These are phyloP conservation scores for Saprolegnia diclina DNA, from an alignment of 352 stramenopile genomes.

Conservation along the genomic window DNA sequence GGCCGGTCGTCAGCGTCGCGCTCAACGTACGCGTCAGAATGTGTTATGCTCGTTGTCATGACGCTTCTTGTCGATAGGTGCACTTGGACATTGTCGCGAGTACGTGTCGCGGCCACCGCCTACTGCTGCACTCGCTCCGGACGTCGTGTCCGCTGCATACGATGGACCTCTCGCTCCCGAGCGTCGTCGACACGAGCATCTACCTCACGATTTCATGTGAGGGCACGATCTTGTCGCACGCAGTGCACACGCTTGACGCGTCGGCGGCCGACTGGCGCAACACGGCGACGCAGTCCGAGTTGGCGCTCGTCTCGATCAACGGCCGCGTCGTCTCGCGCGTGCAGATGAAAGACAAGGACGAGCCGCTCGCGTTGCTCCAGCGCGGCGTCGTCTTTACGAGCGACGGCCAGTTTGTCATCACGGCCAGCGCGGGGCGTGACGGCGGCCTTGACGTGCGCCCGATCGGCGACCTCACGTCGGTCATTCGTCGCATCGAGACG, in stretches of 20 bases:
- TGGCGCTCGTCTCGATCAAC: conserved; percentile 81
- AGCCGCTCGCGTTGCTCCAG: conserved; percentile 55
- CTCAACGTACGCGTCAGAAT: conserved; percentile 41
- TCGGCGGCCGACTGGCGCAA: conserved; percentile 21
- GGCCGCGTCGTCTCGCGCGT: conserved; percentile 64
- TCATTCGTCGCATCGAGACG: conserved; percentile 74
- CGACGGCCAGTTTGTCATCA: conserved; percentile 75
- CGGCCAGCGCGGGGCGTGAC: conserved; percentile 48
- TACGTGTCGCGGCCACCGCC: conserved; percentile 63
- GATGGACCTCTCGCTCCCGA: conserved; percentile 51
- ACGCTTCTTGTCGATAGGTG: conserved; percentile 23
- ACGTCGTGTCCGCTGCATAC: conserved; percentile 66
- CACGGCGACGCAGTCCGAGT: conserved; percentile 51
- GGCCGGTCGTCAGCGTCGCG: conserved; percentile 66
- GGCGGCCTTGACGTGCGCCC: conserved; percentile 74
- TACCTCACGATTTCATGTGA: conserved; percentile 71
- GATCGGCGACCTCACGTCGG: conserved; percentile 44
- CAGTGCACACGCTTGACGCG: conserved; percentile 51
- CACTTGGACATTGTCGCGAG: conserved; percentile 79
- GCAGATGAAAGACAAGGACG: conserved; percentile 37
- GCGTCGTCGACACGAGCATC: conserved; percentile 36
- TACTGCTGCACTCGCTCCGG: conserved; percentile 72
- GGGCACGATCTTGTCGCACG: conserved; percentile 67
- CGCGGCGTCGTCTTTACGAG: conserved; percentile 68
- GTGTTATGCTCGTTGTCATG: neutral